These are phyloP conservation scores for Tolypocladium inflatum DNA, from an alignment of 2,329 filamentous ascomycete species.

Conservation along the genomic window DNA sequence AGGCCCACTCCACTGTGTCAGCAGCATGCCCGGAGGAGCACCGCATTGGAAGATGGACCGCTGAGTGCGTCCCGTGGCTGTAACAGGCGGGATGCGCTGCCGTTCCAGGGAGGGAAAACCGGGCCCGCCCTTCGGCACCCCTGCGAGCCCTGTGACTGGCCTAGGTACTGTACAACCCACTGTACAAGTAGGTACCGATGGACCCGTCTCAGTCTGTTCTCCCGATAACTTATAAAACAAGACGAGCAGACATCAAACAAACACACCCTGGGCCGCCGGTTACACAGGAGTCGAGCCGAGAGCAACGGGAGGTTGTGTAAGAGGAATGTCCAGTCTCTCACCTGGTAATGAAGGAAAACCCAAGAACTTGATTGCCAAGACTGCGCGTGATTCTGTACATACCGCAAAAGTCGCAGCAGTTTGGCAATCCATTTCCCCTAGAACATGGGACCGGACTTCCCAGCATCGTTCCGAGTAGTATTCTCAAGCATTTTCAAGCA, in stretches of 20 bases:
- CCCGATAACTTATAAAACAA: background rate
- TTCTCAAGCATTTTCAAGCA: background rate
- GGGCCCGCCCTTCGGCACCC: background rate
- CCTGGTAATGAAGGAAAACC: background rate
- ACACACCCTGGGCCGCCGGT: background rate
- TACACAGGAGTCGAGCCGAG: background rate
- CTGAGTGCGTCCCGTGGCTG: background rate
- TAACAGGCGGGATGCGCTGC: background rate
- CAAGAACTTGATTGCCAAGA: background rate
- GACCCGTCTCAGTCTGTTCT: background rate
- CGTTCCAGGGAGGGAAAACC: background rate
- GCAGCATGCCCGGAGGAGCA: background rate
- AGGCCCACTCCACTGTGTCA: background rate
- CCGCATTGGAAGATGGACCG: background rate
- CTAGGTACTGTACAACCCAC: background rate
- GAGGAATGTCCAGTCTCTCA: background rate
- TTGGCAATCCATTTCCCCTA: background rate
- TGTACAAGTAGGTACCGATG: too few relatives aligned
- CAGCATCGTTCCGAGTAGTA: background rate
- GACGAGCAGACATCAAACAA: background rate
- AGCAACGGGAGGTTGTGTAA: background rate
- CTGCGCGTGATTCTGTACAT: too few relatives aligned
- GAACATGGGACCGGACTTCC: background rate
- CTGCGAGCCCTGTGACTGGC: background rate
- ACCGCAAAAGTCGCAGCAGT: background rate